phyloP scores from a whole-genome alignment of 1,284 basidiomycete genomes.

The Ganoderma meredithae region DNA sequence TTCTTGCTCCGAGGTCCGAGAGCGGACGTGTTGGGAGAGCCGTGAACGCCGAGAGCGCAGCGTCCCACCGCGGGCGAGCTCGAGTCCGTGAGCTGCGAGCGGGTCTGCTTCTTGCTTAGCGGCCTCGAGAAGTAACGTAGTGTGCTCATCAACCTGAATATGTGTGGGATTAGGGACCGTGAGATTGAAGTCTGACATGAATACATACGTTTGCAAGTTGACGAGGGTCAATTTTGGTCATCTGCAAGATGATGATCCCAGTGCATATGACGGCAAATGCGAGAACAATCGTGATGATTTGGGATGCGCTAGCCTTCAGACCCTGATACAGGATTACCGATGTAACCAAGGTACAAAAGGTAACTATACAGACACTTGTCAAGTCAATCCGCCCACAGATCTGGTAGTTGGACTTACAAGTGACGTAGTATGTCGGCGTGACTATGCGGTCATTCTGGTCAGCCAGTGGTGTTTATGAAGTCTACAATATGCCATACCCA shows the following conservation, averaged over 20 bases:
- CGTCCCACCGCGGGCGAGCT: constrained; percentile 33
- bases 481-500: constrained; percentile 39
- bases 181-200: neutral
- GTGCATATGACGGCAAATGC: constrained; percentile 64
- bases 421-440: constrained; percentile 69
- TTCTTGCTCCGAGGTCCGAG: constrained; percentile 23
- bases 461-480: constrained; percentile 38
- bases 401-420: constrained; percentile 44
- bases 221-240: constrained; percentile 67
- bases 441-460: constrained; percentile 39
- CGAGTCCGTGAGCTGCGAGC: constrained; percentile 30
- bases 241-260: constrained; percentile 71
- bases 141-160: constrained; percentile 38
- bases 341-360: constrained; percentile 61
- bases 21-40: constrained; percentile 23
- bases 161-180: neutral
- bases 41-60: constrained; percentile 37
- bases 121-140: constrained; percentile 39
- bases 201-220: constrained; percentile 44
- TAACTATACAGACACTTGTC: constrained; percentile 43
- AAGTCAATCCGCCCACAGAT: neutral
- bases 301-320: constrained; percentile 58
- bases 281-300: constrained; percentile 67
- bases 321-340: constrained; percentile 70
- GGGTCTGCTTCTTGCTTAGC: constrained; percentile 41